Percentiles rank a stretch among this genome's conserved stretches.
phyloP scores from a whole-genome alignment of 768 basidiomycete genomes.

The Termitomyces sp. region DNA sequence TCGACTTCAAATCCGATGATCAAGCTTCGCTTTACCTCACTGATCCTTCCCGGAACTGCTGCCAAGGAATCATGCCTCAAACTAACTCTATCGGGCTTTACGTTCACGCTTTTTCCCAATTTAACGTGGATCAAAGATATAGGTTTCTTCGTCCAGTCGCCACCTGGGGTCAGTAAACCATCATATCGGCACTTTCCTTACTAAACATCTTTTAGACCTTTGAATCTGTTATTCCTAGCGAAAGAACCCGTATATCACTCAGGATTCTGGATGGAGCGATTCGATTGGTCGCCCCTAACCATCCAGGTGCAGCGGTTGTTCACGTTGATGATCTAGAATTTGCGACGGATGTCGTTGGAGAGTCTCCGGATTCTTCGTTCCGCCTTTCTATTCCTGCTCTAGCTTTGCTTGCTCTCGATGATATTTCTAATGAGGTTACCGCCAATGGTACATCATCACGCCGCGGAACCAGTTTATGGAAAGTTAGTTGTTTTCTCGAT shows the following conservation, averaged over 20 bases:
- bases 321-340: conserved; percentile 67
- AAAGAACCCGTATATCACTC: conserved; percentile 71
- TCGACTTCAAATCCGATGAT: conserved; percentile 47
- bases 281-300: conserved; percentile 50
- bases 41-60: conserved; percentile 51
- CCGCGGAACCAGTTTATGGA: conserved; percentile 56
- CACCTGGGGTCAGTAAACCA: conserved; percentile 70
- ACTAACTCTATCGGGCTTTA: conserved; percentile 60
- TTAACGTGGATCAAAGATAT: conserved; percentile 62
- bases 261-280: conserved; percentile 65
- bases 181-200: not conserved
- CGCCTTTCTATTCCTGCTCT: conserved; percentile 45
- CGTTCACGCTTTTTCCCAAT: conserved; percentile 59
- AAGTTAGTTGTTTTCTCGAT: conserved; percentile 40
- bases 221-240: conserved; percentile 88
- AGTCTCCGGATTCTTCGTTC: conserved; percentile 54
- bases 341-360: conserved; percentile 69
- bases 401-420: conserved; percentile 42
- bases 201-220: conserved; percentile 54
- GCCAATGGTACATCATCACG: conserved; percentile 16
- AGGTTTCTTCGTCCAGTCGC: conserved; percentile 66
- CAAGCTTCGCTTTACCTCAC: conserved; percentile 65
- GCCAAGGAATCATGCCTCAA: conserved; percentile 80
- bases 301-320: conserved; percentile 64
- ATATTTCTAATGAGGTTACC: conserved; percentile 25